Conservation (phyloP, 2,329 filamentous ascomycete genomes). For the Aspergillus vadensis region DNA sequence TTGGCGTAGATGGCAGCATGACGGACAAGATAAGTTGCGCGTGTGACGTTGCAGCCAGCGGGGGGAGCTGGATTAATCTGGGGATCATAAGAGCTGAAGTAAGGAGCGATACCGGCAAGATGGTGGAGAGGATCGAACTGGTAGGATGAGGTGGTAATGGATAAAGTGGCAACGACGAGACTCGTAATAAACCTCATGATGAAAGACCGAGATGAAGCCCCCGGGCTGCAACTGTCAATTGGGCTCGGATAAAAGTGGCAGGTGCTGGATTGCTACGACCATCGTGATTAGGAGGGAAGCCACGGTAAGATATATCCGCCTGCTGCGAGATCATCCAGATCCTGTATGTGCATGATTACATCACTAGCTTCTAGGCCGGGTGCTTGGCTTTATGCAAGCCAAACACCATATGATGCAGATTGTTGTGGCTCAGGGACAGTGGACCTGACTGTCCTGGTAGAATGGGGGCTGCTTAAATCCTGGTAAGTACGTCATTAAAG, state of each 20-base stretch:
- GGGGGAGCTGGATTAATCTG: slow-evolving; percentile 48
- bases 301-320: background rate
- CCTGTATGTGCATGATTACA: background rate
- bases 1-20: slow-evolving; percentile 64
- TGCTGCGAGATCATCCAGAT: background rate
- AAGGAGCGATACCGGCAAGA: slow-evolving; percentile 58
- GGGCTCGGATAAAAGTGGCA: background rate
- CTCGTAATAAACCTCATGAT: background rate
- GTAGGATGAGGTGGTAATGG: slow-evolving; percentile 1
- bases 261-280: background rate
- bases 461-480: background rate
- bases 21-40: slow-evolving; percentile 60
- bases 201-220: background rate
- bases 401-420: background rate
- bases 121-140: slow-evolving; percentile 58
- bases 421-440: background rate
- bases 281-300: background rate
- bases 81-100: slow-evolving; percentile 59
- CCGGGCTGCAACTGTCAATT: too few relatives aligned
- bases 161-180: background rate
- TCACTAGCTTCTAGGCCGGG: background rate
- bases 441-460: too few relatives aligned
- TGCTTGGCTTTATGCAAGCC: background rate
- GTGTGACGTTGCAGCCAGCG: slow-evolving; percentile 53
- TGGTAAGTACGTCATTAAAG: background rate